Conservation (phyloP, 169 alveolate species). For the Plasmodium adleri region DNA sequence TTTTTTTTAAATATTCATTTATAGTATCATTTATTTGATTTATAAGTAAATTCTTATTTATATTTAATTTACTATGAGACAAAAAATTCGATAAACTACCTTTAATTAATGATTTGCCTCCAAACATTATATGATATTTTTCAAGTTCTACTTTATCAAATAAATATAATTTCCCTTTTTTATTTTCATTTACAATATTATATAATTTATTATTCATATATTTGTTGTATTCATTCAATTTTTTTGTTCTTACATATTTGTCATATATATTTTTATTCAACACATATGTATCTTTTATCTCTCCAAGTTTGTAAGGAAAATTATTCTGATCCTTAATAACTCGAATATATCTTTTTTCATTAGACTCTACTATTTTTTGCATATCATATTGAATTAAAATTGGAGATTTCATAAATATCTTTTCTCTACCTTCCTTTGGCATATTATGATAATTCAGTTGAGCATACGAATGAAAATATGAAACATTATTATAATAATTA, state of each 20-base stretch:
- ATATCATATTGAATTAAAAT: slow-evolving; percentile 28
- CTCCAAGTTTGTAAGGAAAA: slow-evolving; percentile 29
- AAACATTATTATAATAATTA: too few relatives aligned
- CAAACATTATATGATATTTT: not conserved
- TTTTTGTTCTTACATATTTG: not conserved
- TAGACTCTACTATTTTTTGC: not conserved
- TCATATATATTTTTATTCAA: slow-evolving; percentile 20
- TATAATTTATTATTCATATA: slow-evolving; percentile 37
- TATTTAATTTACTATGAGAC: not conserved
- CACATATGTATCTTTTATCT: slow-evolving; percentile 31
- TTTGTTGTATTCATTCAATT: not conserved
- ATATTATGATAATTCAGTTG: too few relatives aligned
- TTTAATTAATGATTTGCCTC: not conserved
- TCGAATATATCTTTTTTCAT: slow-evolving; percentile 13
- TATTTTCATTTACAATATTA: slow-evolving; percentile 5
- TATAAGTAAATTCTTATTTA: not conserved
- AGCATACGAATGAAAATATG: too few relatives aligned
- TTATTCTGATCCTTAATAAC: slow-evolving; percentile 25
- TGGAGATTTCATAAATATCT: not conserved
- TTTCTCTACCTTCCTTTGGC: too few relatives aligned
- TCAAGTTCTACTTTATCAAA: slow-evolving; percentile 32
- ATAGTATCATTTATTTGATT: not conserved
- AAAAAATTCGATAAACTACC: slow-evolving; percentile 34
- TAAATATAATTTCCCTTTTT: not conserved
- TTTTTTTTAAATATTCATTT: slow-evolving; percentile 3